These are phyloP conservation scores for Psilocybe mexicana DNA, from an alignment of 1,284 basidiomycete species.

Conservation along the genomic window DNA sequence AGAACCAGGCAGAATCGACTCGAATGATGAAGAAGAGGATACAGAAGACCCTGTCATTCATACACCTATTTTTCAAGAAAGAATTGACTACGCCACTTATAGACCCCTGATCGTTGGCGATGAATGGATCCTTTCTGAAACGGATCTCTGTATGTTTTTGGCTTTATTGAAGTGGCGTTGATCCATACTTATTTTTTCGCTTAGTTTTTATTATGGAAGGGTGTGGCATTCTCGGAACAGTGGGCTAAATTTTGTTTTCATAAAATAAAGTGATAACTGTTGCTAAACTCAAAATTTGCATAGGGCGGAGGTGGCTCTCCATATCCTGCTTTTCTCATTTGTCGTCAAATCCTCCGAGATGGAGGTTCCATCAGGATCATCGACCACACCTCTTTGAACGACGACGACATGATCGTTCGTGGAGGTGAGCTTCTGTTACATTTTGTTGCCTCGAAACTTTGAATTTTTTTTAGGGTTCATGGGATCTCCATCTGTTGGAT, in stretches of 20 bases:
- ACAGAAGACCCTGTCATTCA: constrained; percentile 13
- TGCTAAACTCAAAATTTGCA: not conserved
- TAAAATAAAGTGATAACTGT: no score
- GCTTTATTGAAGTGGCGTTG: not conserved
- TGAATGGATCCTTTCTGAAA: constrained; percentile 39
- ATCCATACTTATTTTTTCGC: not conserved
- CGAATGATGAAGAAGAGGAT: constrained; percentile 12
- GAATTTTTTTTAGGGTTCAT: constrained; percentile 30
- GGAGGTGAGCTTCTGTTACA: constrained; percentile 25
- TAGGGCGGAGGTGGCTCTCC: constrained; percentile 48
- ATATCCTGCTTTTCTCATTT: constrained; percentile 46
- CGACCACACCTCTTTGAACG: constrained; percentile 31
- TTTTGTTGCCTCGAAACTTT: not conserved
- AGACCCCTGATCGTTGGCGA: constrained; percentile 31
- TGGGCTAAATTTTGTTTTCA: constrained; percentile 1
- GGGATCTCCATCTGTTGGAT: constrained; percentile 43
- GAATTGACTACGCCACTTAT: constrained; percentile 31
- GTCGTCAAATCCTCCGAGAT: constrained; percentile 42
- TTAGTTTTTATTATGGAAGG: constrained; percentile 50
- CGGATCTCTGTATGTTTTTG: constrained; percentile 32
- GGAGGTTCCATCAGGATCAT: constrained; percentile 43
- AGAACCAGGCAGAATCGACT: constrained; percentile 8
- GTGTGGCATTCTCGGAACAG: constrained; percentile 48
- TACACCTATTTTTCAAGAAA: constrained; percentile 2
- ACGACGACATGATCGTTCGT: constrained; percentile 34